Conservation (phyloP, 176 grass and related monocot species). For the Alopecurus myosuroides region DNA sequence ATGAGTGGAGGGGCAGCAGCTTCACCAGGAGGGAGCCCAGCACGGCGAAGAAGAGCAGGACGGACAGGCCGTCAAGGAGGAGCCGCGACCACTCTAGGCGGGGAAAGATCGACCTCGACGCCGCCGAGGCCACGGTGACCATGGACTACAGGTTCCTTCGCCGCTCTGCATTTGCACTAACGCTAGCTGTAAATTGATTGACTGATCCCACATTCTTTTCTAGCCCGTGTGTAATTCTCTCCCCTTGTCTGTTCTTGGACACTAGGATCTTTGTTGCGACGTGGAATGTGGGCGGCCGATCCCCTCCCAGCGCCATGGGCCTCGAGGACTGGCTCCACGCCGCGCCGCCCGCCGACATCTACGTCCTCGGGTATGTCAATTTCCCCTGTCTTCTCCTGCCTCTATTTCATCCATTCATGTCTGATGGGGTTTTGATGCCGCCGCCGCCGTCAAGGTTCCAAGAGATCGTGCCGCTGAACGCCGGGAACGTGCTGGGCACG, state of each 20-base stretch:
- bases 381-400: neutral
- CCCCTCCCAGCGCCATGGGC: slow-evolving; percentile 72
- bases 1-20: slow-evolving; percentile 82
- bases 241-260: slow-evolving; percentile 14
- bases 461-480: slow-evolving; percentile 96
- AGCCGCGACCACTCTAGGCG: slow-evolving; percentile 52
- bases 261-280: slow-evolving; percentile 94
- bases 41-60: slow-evolving; percentile 91
- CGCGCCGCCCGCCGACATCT: slow-evolving; percentile 91
- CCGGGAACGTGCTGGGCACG: slow-evolving; percentile 92
- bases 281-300: slow-evolving; percentile 96
- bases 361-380: slow-evolving; percentile 67
- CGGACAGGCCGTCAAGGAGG: slow-evolving; percentile 41
- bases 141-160: slow-evolving; percentile 62
- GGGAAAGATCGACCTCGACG: slow-evolving; percentile 88
- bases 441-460: slow-evolving; percentile 57
- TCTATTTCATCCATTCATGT: neutral
- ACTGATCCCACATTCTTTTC: neutral
- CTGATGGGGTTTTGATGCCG: neutral
- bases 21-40: slow-evolving; percentile 63
- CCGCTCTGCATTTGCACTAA: slow-evolving; percentile 3
- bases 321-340: slow-evolving; percentile 99
- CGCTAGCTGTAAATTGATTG: neutral
- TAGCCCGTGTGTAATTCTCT: neutral
- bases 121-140: slow-evolving; percentile 81